Conservation (phyloP, 2,329 filamentous ascomycete genomes). For the Acarospora socialis region DNA sequence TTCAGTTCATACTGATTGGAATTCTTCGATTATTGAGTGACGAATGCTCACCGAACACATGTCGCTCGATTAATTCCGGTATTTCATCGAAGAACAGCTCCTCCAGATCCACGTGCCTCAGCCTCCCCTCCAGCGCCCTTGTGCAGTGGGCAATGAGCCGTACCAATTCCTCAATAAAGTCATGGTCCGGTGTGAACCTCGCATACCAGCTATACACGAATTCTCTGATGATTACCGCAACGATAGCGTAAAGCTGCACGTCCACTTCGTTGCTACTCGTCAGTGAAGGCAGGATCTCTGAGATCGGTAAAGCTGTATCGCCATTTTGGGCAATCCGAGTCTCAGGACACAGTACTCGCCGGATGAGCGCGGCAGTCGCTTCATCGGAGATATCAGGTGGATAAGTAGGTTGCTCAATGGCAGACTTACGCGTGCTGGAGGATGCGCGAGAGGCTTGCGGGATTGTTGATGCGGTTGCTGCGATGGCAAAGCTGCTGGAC, state of each 20-base stretch:
- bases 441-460: constrained; percentile 18
- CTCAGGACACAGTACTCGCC: constrained; percentile 66
- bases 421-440: constrained; percentile 22
- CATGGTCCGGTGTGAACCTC: constrained; percentile 80
- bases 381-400: constrained; percentile 52
- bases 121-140: constrained; percentile 68
- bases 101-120: constrained; percentile 71
- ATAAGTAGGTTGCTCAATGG: constrained; percentile 19
- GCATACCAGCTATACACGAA: constrained; percentile 89
- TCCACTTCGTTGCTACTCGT: constrained; percentile 93
- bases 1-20: constrained; percentile 3
- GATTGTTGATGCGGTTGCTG: constrained; percentile 15
- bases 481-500: constrained; percentile 25
- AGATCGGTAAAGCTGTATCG: no score
- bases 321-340: no score
- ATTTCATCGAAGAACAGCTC: constrained; percentile 75
- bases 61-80: constrained; percentile 63
- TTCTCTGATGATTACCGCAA: constrained; percentile 78
- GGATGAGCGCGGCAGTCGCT: constrained; percentile 67
- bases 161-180: constrained; percentile 75
- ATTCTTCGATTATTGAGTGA: no score
- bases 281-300: constrained; percentile 74
- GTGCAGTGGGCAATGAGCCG: constrained; percentile 89
- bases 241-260: constrained; percentile 78
- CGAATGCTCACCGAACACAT: constrained; percentile 53